Evolutionary conservation across 306 rosid genomes (phyloP), one percentile per base, ranked within the genome.

Genomic region (Cajanus cajan): DNA sequence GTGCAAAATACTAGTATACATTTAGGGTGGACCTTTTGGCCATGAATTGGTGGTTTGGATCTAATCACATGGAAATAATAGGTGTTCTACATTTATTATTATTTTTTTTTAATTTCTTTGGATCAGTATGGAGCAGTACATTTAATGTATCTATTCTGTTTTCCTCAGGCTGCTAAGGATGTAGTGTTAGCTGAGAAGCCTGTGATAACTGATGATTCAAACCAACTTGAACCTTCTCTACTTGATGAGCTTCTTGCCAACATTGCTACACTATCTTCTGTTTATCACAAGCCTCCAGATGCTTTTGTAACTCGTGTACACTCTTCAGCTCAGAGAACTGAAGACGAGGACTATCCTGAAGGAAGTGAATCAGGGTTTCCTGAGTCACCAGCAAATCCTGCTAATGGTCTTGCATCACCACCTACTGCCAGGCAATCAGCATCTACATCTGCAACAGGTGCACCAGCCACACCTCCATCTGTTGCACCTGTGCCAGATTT

Each of bases 121-220:
- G 19, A 67, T 13, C 58, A 31, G 19, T 61, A 16, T 40, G 68
- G 63, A 7, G 73, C 47, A 77, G 47, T 59, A 43, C 67, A 28
- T 76, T 74, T 87, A 80, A 87, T 71, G 70, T 43, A 36, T 7
- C 71, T 63, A 59, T 41, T 40, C 55, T 78, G 52, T 81, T 78
- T 87, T 61, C 76, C 62, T 76, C 89, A 93, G 98, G 94, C 97
- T 72, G 98, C 98, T 41, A 93, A 93, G 93, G 98, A 91, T 90
- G 98, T 93, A 82, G 98, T 93, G 85, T 84, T 93, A 74, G 97
- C 98, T 55, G 98, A 93, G 93, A 93, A 93, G 83, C 98, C 95
- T 62, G 93, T 93, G 78, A 93, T 93, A 77, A 86, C 89, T 34
- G 98, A 93, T 64, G 98, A 93, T 74, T 91, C 98, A 68, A 93